phyloP scores from a whole-genome alignment of 768 basidiomycete genomes.

The Pleurotus tuber-regium region DNA sequence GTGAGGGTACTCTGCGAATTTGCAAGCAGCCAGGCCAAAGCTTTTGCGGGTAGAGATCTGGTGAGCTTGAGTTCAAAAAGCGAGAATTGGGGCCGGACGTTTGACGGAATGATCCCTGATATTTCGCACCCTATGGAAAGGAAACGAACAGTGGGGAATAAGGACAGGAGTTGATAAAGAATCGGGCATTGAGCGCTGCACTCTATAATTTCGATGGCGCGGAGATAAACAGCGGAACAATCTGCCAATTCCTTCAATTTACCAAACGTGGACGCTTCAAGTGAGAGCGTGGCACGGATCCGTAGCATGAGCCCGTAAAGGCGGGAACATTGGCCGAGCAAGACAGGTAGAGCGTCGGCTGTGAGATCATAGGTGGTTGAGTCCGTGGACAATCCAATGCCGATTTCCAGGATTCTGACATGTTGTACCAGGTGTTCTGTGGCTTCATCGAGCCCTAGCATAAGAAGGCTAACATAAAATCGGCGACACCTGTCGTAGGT shows the following conservation, averaged over 20 bases:
- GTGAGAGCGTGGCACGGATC: neutral
- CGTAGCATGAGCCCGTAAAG: conserved; percentile 5
- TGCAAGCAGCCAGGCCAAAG: conserved; percentile 36
- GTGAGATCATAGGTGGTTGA: neutral
- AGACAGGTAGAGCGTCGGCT: neutral
- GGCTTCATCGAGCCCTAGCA: neutral
- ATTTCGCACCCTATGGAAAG: conserved; percentile 35
- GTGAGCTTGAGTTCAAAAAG: conserved; percentile 37
- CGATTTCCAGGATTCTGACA: conserved; percentile 5
- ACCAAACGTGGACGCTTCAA: neutral
- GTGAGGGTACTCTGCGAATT: conserved; percentile 28
- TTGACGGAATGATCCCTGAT: conserved; percentile 20
- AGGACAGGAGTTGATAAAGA: conserved; percentile 35
- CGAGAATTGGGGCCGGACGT: conserved; percentile 12
- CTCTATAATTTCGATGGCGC: conserved; percentile 15
- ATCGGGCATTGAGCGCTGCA: conserved; percentile 40
- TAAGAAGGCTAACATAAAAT: conserved; percentile 12
- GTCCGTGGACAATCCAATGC: neutral
- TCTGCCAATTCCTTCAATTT: conserved; percentile 2
- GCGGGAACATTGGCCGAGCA: conserved; percentile 8
- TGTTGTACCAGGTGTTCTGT: neutral
- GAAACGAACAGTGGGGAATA: conserved; percentile 34
- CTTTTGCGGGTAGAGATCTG: conserved; percentile 25
- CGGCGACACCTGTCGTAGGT: conserved; percentile 5
- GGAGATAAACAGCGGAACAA: conserved; percentile 1